Evolutionary conservation across 179 eudicot genomes (phyloP), one percentile per base, ranked within the genome.

Genomic region (Vitellaria paradoxa): DNA sequence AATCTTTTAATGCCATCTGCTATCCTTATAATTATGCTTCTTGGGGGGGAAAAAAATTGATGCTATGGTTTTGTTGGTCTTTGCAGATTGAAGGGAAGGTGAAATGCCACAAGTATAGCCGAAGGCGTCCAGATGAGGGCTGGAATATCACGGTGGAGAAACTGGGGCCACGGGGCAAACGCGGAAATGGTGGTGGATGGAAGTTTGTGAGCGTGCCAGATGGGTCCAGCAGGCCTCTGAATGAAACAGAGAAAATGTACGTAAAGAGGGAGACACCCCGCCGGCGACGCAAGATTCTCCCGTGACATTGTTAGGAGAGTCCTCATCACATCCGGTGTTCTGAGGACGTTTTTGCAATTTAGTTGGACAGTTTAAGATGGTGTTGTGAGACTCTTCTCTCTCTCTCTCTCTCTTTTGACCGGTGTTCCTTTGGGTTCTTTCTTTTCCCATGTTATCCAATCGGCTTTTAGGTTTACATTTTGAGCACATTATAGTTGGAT

Each of bases 121-220:
- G 99, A 82, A 87, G 89, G 77, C 94, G 99, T 13, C 97, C 99
- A 9, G 77, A 90, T 17, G 81, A 90, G 30, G 99, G 99, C 15
- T 95, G 99, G 99, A 79, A 80, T 72, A 84, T 95, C 75, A 88
- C 80, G 52, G 97, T 95, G 30, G 98, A 95, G 85, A 90, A 85
- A 50, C 62, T 89, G 80, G 97, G 97, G 53, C 65, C 89, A 5
- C 80, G 84, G n/a, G 95, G 92, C 52, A 95, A 93, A 83, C 92
- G 97, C 75, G 99, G 98, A 55, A 80, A 77, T 30, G 85, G 91
- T 55, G 97, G 97, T 56, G 99, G 99, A 60, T 91, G 97, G 95
- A 95, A 89, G 74, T 90, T 95, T 40, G 81, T 89, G 50, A 90
- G 95, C 53, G 26, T 72, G 26, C 87, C 97, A 2, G 93, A 95